Evolutionary conservation across 257 asterid genomes (phyloP), one percentile per base, ranked within the genome.

Genomic region (Solanum lycopersicoides): DNA sequence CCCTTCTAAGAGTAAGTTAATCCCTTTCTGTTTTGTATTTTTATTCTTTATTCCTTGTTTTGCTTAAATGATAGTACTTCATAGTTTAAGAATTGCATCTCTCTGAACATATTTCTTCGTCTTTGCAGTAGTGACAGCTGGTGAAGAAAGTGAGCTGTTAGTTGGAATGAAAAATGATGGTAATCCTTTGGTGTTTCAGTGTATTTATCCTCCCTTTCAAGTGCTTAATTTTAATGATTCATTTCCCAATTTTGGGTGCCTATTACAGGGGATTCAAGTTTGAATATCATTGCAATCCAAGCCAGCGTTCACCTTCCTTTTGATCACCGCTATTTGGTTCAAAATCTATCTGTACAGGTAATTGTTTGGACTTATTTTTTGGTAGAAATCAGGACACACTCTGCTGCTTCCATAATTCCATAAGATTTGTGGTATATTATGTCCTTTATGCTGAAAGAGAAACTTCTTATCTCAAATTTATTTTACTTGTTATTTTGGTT

Each of bases 111-210:
- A 86, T 65, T 18, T 89, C 84, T 90, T 93, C 42, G 10, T 82
- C 85, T 86, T 53, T 44, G 59, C 95, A 97, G 99, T 83, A 86
- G 90, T 95, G 76, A 87, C 79, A 35, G 98, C 98, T 39, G 99
- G 99, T 23, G 98, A 93, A 92, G 99, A 97, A 86, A 92, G 94
- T 77, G 99, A 94, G 90, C 95, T 97, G 86, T 89, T 97, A 21
- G 98, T 96, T 91, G 99, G 99, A 86, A 83, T 97, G 37, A 94
- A 95, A 91, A 94, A 97, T 88, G 97, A 94, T 18, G 99, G 99
- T 97, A 96, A 20, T 47, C 39, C 28, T 82, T 56, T 5, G 53
- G 85, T 50, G 30, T 53, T 82, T 50, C 15, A 15, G 45, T 50
- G 85, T 18, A 18, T 82, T 45, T 47, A 41, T 50, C 44, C 45